Base-by-base conservation (phyloP, 202 grass and related monocot species). In the Schoenoplectus triqueter region DNA sequence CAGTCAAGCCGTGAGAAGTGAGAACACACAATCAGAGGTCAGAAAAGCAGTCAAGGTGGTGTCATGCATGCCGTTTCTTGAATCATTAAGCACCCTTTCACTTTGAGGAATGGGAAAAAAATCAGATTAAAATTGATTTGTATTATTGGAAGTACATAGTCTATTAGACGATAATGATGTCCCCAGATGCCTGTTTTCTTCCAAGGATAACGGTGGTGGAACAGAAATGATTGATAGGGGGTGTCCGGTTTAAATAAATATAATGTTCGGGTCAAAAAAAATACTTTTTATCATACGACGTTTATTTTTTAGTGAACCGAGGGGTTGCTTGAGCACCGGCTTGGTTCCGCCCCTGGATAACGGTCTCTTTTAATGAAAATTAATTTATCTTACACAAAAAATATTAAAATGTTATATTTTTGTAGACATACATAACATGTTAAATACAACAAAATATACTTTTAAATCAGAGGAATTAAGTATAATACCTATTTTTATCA, bases 11-110 rank as follows among this genome's bases (percentile, higher is more conserved):
- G 31, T 31, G 31, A 31, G 31, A 31, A 31, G 31, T 31, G 31
- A 31, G 31, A 31, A 31, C 31, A 31, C 42, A 45, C 1, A 62
- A 59, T 79, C 11, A 61, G 75, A 11, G 21, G 6, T 62, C 75
- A 61, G 17, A n/a, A 66, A 81, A 81, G 62, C 10, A 81, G 79
- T 81, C 62, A 81, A 82, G 55, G 63, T 0, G 6, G 13, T 82
- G 61, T 9, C 60, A 66, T 50, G 79, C 79, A 82, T 66, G 79
- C 66, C 55, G 65, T 51, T 50, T 11, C 45, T 66, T 2, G 17
- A 82, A 82, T 82, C 40, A 81, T 81, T 15, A 81, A 11, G n/a
- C 41, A 48, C 41, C 41, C 78, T 2, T 10, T 17, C 4, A 72
- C 4, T 8, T 8, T 41, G 5, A 77, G 51, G 21, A 41, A 52